phyloP scores from a whole-genome alignment of 305 asterid species.

The Fraxinus floribunda region DNA sequence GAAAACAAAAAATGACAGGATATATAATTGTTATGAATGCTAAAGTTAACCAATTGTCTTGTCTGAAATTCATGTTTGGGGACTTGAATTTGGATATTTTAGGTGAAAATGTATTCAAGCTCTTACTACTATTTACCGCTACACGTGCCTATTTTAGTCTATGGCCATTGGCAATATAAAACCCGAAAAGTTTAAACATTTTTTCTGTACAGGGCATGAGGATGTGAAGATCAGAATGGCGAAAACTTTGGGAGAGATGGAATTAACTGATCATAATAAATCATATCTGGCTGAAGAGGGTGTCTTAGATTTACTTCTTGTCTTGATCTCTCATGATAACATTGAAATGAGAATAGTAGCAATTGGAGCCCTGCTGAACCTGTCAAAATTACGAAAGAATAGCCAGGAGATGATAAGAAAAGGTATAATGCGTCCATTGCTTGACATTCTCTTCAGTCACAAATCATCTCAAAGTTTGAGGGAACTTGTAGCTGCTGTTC shows the following conservation, averaged over 20 bases:
- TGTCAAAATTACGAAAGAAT: constrained; percentile 50
- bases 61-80: background rate
- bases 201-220: constrained; percentile 43
- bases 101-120: background rate
- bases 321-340: constrained; percentile 39
- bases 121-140: background rate
- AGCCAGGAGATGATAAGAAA: constrained; percentile 61
- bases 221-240: constrained; percentile 64
- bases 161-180: background rate
- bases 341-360: constrained; percentile 48
- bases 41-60: background rate
- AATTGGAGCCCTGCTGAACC: constrained; percentile 50
- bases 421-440: constrained; percentile 48
- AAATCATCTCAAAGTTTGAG: constrained; percentile 43
- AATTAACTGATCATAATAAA: constrained; percentile 64
- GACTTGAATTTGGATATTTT: background rate
- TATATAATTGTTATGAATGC: background rate
- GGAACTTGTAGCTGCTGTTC: constrained; percentile 50
- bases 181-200: background rate
- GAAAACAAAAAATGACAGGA: background rate
- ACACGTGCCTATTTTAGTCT: background rate
- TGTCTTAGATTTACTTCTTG: constrained; percentile 51
- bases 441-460: constrained; percentile 55
- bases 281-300: constrained; percentile 53
- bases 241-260: constrained; percentile 57